Evolutionary conservation across 441 rosid species (phyloP), one percentile per base, ranked within the genome.

Genomic region (Populus trichocarpa): DNA sequence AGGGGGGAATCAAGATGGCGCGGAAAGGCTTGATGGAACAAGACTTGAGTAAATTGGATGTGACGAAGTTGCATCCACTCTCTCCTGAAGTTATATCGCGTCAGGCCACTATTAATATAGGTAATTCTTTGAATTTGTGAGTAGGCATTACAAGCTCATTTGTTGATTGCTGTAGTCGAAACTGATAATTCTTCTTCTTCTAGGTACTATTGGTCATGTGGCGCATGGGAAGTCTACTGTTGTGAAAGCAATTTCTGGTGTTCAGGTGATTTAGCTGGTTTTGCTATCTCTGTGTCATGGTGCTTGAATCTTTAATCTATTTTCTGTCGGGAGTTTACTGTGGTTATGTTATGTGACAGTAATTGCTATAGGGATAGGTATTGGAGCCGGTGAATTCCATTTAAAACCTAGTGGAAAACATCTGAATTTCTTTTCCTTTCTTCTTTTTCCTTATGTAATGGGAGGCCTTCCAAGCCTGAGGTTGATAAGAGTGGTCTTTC

Each of bases 71-170:
- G 66, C 93, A 93, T 91, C 98, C 99, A 18, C 90, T 94, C 30
- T 92, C 98, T 74, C 98, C 99, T 14, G 98, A 96, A 80, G 99
- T 94, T 67, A 94, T 96, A 57, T 96, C 98, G 67, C 97, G 99
- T 33, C 99, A 96, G 85, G 98, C 98, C 11, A 94, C 98, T 25
- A 96, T 96, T 4, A 96, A 96, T 77, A 96, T 96, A 5, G 98
- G 97, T 96, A 82, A 57, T 53, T 36, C 16, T 23, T 36, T 8
- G 57, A 46, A 14, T 46, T 46, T 46, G 20, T 0, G 2, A 46
- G 57, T 0, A 46, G 57, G 57, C 2, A 14, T 46, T 46, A 14
- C 57, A 46, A 46, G 57, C 57, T 46, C 20, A 46, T 46, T 46
- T 14, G 57, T 46, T 46, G 0, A 12, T 22, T 12, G 10, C 28